These are phyloP conservation scores for Coprinopsis cinerea DNA, from an alignment of 768 basidiomycete genomes.

Conservation along the genomic window DNA sequence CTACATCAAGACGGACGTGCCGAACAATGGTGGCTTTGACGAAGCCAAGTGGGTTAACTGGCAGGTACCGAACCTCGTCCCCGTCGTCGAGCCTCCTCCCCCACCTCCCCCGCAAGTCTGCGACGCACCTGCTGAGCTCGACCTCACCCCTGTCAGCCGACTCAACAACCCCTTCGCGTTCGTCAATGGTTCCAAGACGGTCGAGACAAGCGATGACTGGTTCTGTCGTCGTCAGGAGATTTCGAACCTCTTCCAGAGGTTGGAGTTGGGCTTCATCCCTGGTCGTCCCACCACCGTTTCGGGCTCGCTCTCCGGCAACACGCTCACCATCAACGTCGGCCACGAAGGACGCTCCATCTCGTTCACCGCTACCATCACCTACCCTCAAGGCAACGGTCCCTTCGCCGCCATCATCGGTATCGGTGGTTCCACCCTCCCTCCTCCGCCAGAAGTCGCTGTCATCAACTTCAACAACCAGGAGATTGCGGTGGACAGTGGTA, in stretches of 20 bases:
- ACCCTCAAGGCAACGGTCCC: constrained; percentile 35
- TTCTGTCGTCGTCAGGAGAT: too few relatives aligned
- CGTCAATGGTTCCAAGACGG: too few relatives aligned
- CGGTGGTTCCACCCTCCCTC: constrained; percentile 23
- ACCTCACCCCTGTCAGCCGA: too few relatives aligned
- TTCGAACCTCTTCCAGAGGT: too few relatives aligned
- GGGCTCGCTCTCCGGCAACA: too few relatives aligned
- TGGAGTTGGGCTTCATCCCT: too few relatives aligned
- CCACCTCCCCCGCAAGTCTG: constrained; percentile 2
- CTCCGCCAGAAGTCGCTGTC: constrained; percentile 31
- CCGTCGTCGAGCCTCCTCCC: background rate
- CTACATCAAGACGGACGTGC: constrained; percentile 34
- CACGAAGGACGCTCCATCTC: constrained; percentile 38
- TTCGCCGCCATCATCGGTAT: constrained; percentile 49
- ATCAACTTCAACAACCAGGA: constrained; percentile 48
- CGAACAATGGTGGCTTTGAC: constrained; percentile 29
- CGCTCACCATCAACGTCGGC: constrained; percentile 34
- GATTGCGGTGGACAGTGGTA: constrained; percentile 42
- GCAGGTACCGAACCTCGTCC: constrained; percentile 27
- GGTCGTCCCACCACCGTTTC: too few relatives aligned
- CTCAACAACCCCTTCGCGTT: too few relatives aligned
- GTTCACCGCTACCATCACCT: constrained; percentile 38
- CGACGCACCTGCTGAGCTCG: too few relatives aligned
- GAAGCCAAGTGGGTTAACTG: constrained; percentile 39
- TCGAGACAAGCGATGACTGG: too few relatives aligned